Evolutionary conservation across 805 yeast species (phyloP).

Genomic region (Suhomyces pyralidae): DNA sequence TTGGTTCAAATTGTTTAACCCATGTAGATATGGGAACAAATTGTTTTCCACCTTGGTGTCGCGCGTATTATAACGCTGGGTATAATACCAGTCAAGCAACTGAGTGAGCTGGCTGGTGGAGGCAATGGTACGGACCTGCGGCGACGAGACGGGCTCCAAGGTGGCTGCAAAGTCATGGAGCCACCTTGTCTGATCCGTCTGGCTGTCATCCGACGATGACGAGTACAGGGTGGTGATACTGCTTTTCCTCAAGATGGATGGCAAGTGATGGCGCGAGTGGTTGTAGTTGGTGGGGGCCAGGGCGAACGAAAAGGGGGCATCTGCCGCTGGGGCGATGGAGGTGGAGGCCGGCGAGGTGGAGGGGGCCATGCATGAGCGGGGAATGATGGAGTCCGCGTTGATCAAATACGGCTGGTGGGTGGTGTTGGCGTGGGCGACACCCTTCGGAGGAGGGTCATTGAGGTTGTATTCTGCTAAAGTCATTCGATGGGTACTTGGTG

Average conservation of each 20-base stretch:
- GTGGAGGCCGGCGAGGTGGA: constrained; percentile 7
- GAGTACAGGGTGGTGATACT: constrained; percentile 1
- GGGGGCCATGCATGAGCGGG: constrained; percentile 13
- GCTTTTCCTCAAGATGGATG: constrained; percentile 3
- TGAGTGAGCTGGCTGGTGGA: constrained; percentile 4
- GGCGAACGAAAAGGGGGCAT: not conserved
- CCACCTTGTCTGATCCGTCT: constrained; percentile 1
- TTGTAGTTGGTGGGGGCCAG: constrained; percentile 1
- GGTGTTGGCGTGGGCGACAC: not conserved
- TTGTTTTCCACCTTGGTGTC: not conserved
- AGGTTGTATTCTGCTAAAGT: constrained; percentile 8
- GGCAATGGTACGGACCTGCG: constrained; percentile 8
- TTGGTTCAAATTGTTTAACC: constrained; percentile 24
- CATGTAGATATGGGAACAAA: constrained; percentile 37
- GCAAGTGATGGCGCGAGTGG: constrained; percentile 2
- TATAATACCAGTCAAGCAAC: constrained; percentile 10
- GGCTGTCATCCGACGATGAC: not conserved
- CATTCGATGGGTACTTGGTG: not conserved
- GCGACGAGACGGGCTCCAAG: constrained; percentile 6
- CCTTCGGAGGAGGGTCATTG: constrained; percentile 13
- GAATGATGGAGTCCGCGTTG: constrained; percentile 9
- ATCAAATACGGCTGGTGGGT: constrained; percentile 5
- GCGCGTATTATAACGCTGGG: not conserved
- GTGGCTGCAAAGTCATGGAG: constrained; percentile 8
- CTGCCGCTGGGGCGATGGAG: not conserved